Evolutionary conservation across 345 rosid species (phyloP).

Genomic region (Aegle marmelos): DNA sequence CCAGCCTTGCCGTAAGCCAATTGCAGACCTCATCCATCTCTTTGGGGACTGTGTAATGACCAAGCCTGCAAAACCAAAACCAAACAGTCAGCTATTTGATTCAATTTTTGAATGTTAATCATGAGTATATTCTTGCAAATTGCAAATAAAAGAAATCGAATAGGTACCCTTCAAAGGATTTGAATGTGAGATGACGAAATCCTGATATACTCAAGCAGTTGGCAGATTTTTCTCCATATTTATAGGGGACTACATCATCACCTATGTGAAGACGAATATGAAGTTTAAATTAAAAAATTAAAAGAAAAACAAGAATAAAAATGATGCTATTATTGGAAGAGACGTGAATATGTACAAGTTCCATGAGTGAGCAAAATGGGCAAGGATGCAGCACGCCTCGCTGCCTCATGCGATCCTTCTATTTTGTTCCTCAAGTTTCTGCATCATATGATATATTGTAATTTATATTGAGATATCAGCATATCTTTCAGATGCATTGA

Average conservation of each 20-base stretch:
- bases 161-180: slow-evolving; percentile 68
- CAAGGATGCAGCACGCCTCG: slow-evolving; percentile 63
- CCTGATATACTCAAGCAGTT: slow-evolving; percentile 57
- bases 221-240: slow-evolving; percentile 79
- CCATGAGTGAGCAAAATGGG: slow-evolving; percentile 66
- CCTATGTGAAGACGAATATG: slow-evolving; percentile 34
- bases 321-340: not conserved
- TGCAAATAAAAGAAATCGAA: not conserved
- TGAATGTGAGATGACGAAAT: slow-evolving; percentile 63
- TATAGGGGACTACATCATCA: slow-evolving; percentile 76
- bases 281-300: not conserved
- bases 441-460: slow-evolving; percentile 10
- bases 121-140: not conserved
- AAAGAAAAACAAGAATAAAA: not conserved
- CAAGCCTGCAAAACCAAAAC: slow-evolving; percentile 53
- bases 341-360: slow-evolving; percentile 42
- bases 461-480: not conserved
- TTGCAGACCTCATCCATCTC: slow-evolving; percentile 78
- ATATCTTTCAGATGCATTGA: not conserved
- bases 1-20: slow-evolving; percentile 69
- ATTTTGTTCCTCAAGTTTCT: slow-evolving; percentile 57
- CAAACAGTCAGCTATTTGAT: not conserved
- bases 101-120: not conserved
- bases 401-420: slow-evolving; percentile 61
- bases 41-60: slow-evolving; percentile 83